Percentiles rank a stretch among this genome's conserved stretches.
Conservation (phyloP, 169 alveolate genomes). For the Eimeria maxima region DNA sequence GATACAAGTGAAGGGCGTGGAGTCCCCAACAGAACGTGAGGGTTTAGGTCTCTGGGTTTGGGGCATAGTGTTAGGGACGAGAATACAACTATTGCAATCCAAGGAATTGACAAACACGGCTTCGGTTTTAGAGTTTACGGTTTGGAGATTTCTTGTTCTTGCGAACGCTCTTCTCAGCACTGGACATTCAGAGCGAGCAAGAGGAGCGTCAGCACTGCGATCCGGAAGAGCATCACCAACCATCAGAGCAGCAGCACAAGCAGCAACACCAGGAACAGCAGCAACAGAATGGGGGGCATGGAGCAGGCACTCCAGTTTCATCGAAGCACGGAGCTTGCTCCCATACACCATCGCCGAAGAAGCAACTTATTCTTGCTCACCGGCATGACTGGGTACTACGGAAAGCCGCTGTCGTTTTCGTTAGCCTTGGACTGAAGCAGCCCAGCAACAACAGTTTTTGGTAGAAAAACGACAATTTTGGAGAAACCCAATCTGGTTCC, state of each 20-base stretch:
- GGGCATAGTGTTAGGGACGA: conserved; percentile 4
- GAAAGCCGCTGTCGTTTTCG: background rate
- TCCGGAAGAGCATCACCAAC: background rate
- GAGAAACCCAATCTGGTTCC: background rate
- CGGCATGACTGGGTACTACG: conserved; percentile 20
- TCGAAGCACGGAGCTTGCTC: background rate
- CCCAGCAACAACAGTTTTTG: conserved; percentile 19
- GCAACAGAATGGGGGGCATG: background rate
- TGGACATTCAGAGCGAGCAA: background rate
- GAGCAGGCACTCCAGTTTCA: background rate
- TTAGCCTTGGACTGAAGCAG: background rate
- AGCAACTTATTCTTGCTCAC: background rate
- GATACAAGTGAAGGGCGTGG: conserved; percentile 21
- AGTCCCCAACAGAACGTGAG: conserved; percentile 71
- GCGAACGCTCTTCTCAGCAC: background rate
- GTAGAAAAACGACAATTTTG: background rate
- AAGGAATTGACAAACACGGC: background rate
- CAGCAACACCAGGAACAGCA: conserved; percentile 11
- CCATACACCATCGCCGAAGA: background rate
- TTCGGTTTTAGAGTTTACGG: background rate
- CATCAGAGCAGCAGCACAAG: background rate
- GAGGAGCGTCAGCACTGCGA: background rate
- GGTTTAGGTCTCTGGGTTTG: conserved; percentile 3
- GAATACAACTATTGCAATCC: too few species aligned
- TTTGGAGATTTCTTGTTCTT: background rate